phyloP scores from a whole-genome alignment of 768 basidiomycete genomes.

The Zangia roseola region DNA sequence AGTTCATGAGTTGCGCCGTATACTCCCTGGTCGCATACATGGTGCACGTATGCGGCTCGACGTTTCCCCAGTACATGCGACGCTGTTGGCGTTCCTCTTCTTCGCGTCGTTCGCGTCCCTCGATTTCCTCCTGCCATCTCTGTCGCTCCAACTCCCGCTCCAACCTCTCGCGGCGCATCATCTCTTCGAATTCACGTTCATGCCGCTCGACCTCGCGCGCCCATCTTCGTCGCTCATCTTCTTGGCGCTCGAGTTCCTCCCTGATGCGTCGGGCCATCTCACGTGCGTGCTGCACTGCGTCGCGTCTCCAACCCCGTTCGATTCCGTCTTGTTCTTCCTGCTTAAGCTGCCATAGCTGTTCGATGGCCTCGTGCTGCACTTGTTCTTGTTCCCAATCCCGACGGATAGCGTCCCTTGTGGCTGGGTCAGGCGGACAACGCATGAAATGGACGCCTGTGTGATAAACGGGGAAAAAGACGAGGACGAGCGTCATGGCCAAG shows the following conservation, averaged over 20 bases:
- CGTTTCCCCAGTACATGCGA: conserved; percentile 21
- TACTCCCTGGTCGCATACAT: conserved; percentile 31
- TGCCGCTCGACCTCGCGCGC: neutral
- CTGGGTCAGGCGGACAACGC: neutral
- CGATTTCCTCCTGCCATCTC: conserved; percentile 14
- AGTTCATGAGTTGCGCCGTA: conserved; percentile 27
- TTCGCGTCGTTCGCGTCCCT: conserved; percentile 16
- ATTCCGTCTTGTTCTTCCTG: neutral
- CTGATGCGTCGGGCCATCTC: neutral
- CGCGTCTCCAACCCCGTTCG: conserved; percentile 4
- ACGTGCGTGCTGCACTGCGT: neutral
- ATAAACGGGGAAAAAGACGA: neutral
- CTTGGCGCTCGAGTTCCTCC: conserved; percentile 9
- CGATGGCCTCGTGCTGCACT: neutral
- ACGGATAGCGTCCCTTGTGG: neutral
- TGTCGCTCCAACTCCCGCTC: conserved; percentile 1
- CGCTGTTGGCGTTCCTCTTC: conserved; percentile 25
- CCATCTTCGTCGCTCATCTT: conserved; percentile 4
- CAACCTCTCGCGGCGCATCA: conserved; percentile 1
- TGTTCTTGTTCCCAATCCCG: neutral
- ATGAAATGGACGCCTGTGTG: neutral
- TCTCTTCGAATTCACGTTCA: conserved; percentile 1
- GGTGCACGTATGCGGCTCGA: conserved; percentile 22
- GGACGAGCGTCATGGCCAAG: neutral
- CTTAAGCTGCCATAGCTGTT: conserved; percentile 4